Evolutionary conservation across 1,139 yeast genomes (phyloP), one percentile per base, ranked within the genome.

Genomic region (Geotrichum citri-aurantii): DNA sequence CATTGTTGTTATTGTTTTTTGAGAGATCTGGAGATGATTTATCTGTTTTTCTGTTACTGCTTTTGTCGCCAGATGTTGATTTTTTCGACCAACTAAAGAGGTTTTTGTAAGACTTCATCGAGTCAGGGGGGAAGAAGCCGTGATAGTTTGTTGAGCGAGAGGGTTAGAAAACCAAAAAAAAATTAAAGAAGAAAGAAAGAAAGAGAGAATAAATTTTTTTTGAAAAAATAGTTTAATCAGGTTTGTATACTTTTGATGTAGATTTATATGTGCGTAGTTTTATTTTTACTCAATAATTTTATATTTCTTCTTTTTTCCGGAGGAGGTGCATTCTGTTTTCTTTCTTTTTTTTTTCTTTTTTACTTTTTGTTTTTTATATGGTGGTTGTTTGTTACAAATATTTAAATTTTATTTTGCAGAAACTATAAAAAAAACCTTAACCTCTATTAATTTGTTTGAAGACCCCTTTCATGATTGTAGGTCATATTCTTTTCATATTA

Each of bases 81-180:
- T 46, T 46, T 17, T 46, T 46, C 19, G 48, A 21, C 48, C 48
- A 46, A 46, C 48, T 24, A 24, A 46, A 46, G 26, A 46, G 27
- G 48, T 46, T 46, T 46, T 46, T 46, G 26, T 46, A 46, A 24
- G 48, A 46, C 48, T 46, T 46, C 48, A 46, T 46, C n/a, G 48
- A 44, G 26, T 44, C 26, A 19, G 12, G 27, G 27, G n/a, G n/a
- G n/a, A n/a, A n/a, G n/a, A n/a, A 26, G 48, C 26, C 26, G 17
- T 46, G 3, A 24, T 24, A 46, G 24, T n/a, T n/a, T 5, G 17
- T 37, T n/a, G 19, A 6, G 42, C 42, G 42, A 37, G 19, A 14
- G 42, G 11, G 42, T 14, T 6, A 37, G 19, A 37, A 17, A 19
- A 46, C n/a, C n/a, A 24, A 46, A 8, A 21, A 19, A 46, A 17